phyloP scores from a whole-genome alignment of 176 grass and related monocot genomes.

The Triticum urartu region DNA sequence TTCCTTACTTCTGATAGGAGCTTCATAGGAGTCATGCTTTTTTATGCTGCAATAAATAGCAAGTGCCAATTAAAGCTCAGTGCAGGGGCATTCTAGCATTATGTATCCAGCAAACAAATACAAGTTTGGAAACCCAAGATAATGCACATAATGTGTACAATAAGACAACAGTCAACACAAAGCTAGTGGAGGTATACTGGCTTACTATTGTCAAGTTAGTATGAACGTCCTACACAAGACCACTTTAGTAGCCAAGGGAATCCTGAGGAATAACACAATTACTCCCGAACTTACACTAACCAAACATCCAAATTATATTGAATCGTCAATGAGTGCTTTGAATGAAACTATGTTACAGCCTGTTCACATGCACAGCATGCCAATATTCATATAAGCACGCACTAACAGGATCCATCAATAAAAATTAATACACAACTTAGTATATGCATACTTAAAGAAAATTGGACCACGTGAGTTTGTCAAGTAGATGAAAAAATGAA shows the following conservation, averaged over 20 bases:
- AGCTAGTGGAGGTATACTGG: background rate
- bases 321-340: background rate
- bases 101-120: slow-evolving; percentile 12
- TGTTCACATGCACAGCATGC: background rate
- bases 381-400: background rate
- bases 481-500: background rate
- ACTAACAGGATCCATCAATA: slow-evolving; percentile 22
- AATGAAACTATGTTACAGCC: background rate
- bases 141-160: background rate
- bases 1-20: slow-evolving; percentile 93
- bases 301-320: background rate
- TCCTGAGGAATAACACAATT: background rate
- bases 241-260: background rate
- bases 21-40: slow-evolving; percentile 84
- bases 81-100: background rate
- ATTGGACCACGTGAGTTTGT: background rate
- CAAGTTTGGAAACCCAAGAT: background rate
- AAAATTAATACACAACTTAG: background rate
- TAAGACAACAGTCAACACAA: slow-evolving; percentile 13
- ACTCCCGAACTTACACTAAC: background rate
- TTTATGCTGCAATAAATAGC: slow-evolving; percentile 63
- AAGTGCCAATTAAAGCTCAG: slow-evolving; percentile 15
- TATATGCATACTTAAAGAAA: background rate
- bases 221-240: background rate
- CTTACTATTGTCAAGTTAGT: background rate